Conservation (phyloP, 2,329 filamentous ascomycete genomes). For the Corynespora cassiicola region DNA sequence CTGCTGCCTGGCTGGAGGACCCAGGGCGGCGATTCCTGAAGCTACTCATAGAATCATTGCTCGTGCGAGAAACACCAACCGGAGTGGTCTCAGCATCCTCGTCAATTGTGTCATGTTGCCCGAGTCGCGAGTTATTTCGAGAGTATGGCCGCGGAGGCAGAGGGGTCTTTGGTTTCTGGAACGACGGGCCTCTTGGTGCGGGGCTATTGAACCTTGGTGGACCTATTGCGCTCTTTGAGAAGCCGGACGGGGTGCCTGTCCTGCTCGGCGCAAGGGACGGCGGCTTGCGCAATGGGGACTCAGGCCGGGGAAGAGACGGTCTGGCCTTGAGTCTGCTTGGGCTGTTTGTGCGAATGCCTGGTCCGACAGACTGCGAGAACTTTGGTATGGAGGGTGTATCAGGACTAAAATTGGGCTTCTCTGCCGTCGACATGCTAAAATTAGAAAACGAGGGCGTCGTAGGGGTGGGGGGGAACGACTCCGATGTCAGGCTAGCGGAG, state of each 20-base stretch:
- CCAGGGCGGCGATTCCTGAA: slow-evolving; percentile 39
- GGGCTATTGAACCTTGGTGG: slow-evolving; percentile 70
- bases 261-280: slow-evolving; percentile 48
- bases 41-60: slow-evolving; percentile 60
- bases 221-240: slow-evolving; percentile 60
- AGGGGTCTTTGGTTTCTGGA: slow-evolving; percentile 52
- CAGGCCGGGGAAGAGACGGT: slow-evolving; percentile 82
- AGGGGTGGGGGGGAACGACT: slow-evolving; percentile 70
- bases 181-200: slow-evolving; percentile 66
- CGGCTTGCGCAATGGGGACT: slow-evolving; percentile 79
- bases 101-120: slow-evolving; percentile 49
- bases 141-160: slow-evolving; percentile 54
- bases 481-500: slow-evolving; percentile 60
- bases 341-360: slow-evolving; percentile 70
- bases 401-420: slow-evolving; percentile 43
- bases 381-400: slow-evolving; percentile 71
- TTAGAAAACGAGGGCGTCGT: slow-evolving; percentile 67
- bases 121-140: slow-evolving; percentile 54
- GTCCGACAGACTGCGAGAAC: slow-evolving; percentile 88
- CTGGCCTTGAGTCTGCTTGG: slow-evolving; percentile 74
- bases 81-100: slow-evolving; percentile 55
- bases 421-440: slow-evolving; percentile 65
- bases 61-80: slow-evolving; percentile 58
- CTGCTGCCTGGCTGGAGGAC: slow-evolving; percentile 45
- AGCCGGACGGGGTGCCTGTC: slow-evolving; percentile 58